A percentile compares a stretch with the other conserved stretches of the same genome.
Evolutionary conservation across 768 basidiomycete species (phyloP).

Genomic region (Boletus rubroflammeus): DNA sequence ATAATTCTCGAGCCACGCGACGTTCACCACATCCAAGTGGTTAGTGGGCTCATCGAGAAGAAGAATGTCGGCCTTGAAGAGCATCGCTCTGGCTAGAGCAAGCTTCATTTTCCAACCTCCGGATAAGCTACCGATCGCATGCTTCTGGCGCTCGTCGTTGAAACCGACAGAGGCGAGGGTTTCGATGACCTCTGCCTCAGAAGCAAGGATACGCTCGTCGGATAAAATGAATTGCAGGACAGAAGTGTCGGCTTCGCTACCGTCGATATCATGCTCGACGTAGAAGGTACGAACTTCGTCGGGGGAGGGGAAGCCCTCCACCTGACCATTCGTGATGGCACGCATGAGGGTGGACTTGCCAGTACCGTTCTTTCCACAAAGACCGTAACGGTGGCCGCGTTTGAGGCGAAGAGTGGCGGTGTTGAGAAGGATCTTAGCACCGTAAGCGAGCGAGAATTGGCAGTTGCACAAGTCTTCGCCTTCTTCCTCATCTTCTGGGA

Average conservation of each 20-base stretch:
- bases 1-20: conserved; percentile 96
- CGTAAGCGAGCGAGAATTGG: conserved; percentile 97
- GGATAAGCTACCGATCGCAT: conserved; percentile 85
- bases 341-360: conserved; percentile 96
- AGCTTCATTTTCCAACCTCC: conserved; percentile 99
- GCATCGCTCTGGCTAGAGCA: conserved; percentile 92
- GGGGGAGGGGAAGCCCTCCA: conserved; percentile 97
- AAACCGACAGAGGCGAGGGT: conserved; percentile 92
- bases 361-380: conserved; percentile 98
- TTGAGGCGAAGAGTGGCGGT: conserved; percentile 95
- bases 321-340: conserved; percentile 91
- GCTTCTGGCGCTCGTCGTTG: conserved; percentile 78
- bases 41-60: conserved; percentile 96
- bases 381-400: conserved; percentile 98
- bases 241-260: conserved; percentile 87
- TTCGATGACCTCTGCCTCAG: conserved; percentile 66
- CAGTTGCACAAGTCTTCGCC: conserved; percentile 99
- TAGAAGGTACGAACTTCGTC: conserved; percentile 98
- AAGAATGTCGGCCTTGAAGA: conserved; percentile 97
- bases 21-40: conserved; percentile 95
- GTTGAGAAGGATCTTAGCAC: conserved; percentile 98
- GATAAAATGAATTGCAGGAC: conserved; percentile 83
- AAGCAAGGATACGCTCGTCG: conserved; percentile 78
- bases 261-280: conserved; percentile 99
- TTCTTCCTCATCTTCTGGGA: conserved; percentile 88